A percentile compares a stretch with the other conserved stretches of the same genome.
phyloP scores from a whole-genome alignment of 2,329 filamentous ascomycete genomes.

The Drechslerella dactyloides region DNA sequence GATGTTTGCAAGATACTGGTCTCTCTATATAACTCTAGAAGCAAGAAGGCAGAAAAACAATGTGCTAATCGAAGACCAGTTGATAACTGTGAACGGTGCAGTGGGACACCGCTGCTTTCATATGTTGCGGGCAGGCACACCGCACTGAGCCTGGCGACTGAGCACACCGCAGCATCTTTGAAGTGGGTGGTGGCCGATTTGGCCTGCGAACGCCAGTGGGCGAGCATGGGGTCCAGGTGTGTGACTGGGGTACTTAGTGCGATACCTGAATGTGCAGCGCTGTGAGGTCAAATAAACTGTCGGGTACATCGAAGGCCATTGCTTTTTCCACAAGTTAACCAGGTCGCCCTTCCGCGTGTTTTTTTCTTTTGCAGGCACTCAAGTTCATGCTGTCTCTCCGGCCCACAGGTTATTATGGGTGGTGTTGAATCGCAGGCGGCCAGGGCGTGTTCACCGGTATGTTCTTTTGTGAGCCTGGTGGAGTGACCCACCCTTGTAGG shows the following conservation, averaged over 20 bases:
- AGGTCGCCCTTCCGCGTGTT: constrained; percentile 13
- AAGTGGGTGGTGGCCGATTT: constrained; percentile 40
- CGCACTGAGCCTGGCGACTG: constrained; percentile 29
- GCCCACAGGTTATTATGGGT: too few relatives aligned
- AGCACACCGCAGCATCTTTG: constrained; percentile 32
- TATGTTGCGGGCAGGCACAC: constrained; percentile 45
- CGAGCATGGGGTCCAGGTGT: constrained; percentile 41
- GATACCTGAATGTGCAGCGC: constrained; percentile 33
- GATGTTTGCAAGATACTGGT: constrained; percentile 13
- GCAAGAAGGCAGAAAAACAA: constrained; percentile 37
- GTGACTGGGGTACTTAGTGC: constrained; percentile 44
- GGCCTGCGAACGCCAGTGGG: constrained; percentile 36
- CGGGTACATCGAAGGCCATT: constrained; percentile 38
- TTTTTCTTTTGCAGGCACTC: constrained; percentile 21
- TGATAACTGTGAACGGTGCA: constrained; percentile 28
- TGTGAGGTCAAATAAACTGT: constrained; percentile 35
- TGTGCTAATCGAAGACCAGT: constrained; percentile 34
- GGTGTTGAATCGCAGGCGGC: too few relatives aligned
- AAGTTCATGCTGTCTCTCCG: not conserved
- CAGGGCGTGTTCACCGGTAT: too few relatives aligned
- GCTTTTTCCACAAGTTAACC: constrained; percentile 26
- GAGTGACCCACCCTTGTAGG: too few relatives aligned
- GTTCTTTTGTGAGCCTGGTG: too few relatives aligned
- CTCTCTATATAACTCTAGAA: constrained; percentile 33
- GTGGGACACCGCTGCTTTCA: constrained; percentile 43